Conservation (phyloP, 768 basidiomycete species). For the Amanita rubescens region DNA sequence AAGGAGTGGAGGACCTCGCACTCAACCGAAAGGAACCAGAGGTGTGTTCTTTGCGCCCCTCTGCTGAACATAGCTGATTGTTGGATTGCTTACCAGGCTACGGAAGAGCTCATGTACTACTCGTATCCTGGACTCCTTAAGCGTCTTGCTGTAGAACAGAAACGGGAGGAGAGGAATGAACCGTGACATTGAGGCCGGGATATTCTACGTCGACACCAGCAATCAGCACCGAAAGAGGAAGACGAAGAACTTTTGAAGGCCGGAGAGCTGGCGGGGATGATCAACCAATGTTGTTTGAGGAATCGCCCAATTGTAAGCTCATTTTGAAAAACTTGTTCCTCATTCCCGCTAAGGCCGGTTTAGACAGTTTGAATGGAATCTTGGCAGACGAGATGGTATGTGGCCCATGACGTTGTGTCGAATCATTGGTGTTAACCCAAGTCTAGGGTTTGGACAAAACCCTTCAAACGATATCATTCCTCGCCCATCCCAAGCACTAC, state of each 20-base stretch:
- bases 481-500: constrained; percentile 82
- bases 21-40: background rate
- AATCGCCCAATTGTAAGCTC: constrained; percentile 75
- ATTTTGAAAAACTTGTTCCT: constrained; percentile 13
- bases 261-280: too few species aligned
- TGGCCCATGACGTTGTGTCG: constrained; percentile 1
- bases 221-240: constrained; percentile 93
- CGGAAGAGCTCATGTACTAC: too few species aligned
- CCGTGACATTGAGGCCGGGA: too few species aligned
- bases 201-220: too few species aligned
- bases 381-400: constrained; percentile 92
- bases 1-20: background rate
- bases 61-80: background rate
- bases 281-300: constrained; percentile 92
- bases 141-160: too few species aligned
- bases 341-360: constrained; percentile 58
- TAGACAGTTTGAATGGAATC: constrained; percentile 94
- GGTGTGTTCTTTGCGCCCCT: background rate
- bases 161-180: too few species aligned
- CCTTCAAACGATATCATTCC: constrained; percentile 94
- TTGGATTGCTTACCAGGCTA: background rate
- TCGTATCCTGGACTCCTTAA: too few species aligned
- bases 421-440: background rate
- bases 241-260: constrained; percentile 93
- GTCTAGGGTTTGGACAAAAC: constrained; percentile 93